Conservation (phyloP, 2,329 filamentous ascomycete species). For the Aspergillus ochraceus region DNA sequence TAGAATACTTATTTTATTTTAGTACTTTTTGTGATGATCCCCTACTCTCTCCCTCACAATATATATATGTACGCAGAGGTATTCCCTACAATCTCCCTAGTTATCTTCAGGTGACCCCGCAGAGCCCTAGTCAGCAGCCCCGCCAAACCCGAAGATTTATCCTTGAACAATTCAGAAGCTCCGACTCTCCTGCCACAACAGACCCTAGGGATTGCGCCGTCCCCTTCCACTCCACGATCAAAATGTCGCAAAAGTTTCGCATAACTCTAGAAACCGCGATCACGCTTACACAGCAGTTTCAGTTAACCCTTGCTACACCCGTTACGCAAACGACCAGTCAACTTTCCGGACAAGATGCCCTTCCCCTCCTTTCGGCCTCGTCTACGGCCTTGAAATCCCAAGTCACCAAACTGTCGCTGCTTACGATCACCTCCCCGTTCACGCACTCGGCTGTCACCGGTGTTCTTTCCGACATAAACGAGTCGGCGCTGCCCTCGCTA, state of each 20-base stretch:
- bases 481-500: slow-evolving; percentile 71
- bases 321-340: slow-evolving; percentile 8
- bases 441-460: slow-evolving; percentile 72
- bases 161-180: background rate
- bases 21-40: too few relatives aligned
- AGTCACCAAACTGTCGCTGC: slow-evolving; percentile 80
- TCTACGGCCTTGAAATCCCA: slow-evolving; percentile 76
- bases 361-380: slow-evolving; percentile 70
- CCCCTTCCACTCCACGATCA: slow-evolving; percentile 3
- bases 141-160: slow-evolving; percentile 31
- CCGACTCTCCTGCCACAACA: background rate
- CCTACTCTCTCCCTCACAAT: too few relatives aligned
- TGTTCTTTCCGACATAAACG: slow-evolving; percentile 70
- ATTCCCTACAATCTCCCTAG: too few relatives aligned
- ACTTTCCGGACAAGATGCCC: slow-evolving; percentile 37
- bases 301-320: slow-evolving; percentile 33
- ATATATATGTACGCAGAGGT: too few relatives aligned
- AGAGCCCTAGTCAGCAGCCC: slow-evolving; percentile 34
- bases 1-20: too few relatives aligned
- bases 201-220: slow-evolving; percentile 2
- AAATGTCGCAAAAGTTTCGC: slow-evolving; percentile 35
- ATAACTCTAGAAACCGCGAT: slow-evolving; percentile 34
- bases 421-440: slow-evolving; percentile 84
- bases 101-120: slow-evolving; percentile 22
- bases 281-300: slow-evolving; percentile 42